These are phyloP conservation scores for Heliophila coronopifolia DNA, from an alignment of 441 rosid genomes.

Conservation along the genomic window DNA sequence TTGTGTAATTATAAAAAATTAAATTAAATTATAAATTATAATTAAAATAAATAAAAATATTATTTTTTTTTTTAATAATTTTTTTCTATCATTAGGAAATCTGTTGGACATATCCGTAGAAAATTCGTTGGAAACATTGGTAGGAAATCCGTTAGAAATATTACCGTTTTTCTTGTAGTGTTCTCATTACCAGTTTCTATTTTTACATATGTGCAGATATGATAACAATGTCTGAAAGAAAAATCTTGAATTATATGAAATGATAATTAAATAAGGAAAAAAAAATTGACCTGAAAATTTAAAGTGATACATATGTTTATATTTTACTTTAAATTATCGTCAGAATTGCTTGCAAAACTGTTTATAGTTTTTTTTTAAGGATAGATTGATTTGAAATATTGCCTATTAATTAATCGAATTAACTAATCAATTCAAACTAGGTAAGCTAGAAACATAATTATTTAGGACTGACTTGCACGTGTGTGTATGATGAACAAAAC, in stretches of 20 bases:
- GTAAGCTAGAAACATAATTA: slow-evolving; percentile 16
- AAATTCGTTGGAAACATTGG: too few species aligned
- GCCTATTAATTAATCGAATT: slow-evolving; percentile 20
- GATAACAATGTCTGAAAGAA: not conserved
- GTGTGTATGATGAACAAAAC: slow-evolving; percentile 16
- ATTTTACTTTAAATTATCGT: not conserved
- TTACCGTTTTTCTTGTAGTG: too few species aligned
- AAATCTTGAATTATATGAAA: not conserved
- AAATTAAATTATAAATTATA: too few species aligned
- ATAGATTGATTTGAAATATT: slow-evolving; percentile 8
- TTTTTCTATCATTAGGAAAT: too few species aligned
- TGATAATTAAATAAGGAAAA: too few species aligned
- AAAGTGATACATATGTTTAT: slow-evolving; percentile 1
- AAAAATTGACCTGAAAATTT: not conserved
- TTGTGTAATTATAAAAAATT: too few species aligned
- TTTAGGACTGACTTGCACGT: slow-evolving; percentile 24
- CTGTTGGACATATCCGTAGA: too few species aligned
- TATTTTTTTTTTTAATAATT: too few species aligned
- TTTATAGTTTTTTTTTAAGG: slow-evolving; percentile 10
- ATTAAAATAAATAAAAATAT: too few species aligned
- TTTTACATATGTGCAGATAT: not conserved
- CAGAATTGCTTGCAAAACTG: slow-evolving; percentile 23
- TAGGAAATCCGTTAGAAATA: too few species aligned
- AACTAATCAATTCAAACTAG: slow-evolving; percentile 17
- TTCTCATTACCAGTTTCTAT: not conserved